These are phyloP conservation scores for Salicornia ramosissima DNA, from an alignment of 148 eudicot species.

Conservation along the genomic window DNA sequence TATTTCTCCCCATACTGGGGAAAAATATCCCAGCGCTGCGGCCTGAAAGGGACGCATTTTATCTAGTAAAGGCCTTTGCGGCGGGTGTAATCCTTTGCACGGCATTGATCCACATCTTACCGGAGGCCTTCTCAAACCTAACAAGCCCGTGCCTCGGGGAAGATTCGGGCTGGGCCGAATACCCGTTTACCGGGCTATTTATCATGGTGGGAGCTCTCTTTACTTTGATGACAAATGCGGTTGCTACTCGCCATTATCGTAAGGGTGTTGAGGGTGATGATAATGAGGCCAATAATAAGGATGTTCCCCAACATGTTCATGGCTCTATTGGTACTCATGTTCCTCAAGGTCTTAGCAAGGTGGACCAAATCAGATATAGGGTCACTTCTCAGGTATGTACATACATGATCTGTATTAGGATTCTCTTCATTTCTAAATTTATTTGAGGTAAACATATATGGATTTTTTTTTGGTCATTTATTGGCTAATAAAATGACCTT, in stretches of 20 bases:
- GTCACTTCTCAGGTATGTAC: conserved; percentile 44
- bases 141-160: conserved; percentile 31
- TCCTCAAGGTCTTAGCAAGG: conserved; percentile 22
- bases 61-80: conserved; percentile 36
- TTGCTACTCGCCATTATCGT: conserved; percentile 31
- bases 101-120: conserved; percentile 33
- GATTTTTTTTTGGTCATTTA: no score
- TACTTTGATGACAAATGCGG: conserved; percentile 38
- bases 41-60: conserved; percentile 32
- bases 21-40: conserved; percentile 18
- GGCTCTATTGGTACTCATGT: conserved; percentile 11
- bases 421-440: no score
- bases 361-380: conserved; percentile 28
- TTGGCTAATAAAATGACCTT: no score
- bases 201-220: conserved; percentile 30
- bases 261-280: conserved; percentile 19
- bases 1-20: conserved; percentile 29
- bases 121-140: conserved; percentile 31
- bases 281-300: conserved; percentile 20
- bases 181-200: conserved; percentile 32
- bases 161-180: conserved; percentile 17
- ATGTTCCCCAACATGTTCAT: conserved; percentile 27
- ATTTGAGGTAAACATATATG: no score
- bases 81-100: conserved; percentile 43
- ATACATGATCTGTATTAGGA: no score